Conservation (phyloP, 106 monocot genomes). For the Vanilla planifolia region DNA sequence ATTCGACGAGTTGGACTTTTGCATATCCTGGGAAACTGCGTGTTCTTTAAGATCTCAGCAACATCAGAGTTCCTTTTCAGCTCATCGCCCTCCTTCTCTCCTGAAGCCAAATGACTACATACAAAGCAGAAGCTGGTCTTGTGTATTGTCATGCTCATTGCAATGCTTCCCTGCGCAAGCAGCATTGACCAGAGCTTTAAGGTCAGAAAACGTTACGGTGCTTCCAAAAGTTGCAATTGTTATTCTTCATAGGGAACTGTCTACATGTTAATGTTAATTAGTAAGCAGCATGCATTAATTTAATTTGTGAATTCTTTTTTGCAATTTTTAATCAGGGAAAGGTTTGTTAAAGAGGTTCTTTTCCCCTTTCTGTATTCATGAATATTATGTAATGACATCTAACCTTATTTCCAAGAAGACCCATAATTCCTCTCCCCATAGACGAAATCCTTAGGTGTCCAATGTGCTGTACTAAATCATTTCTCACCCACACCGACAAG, state of each 20-base stretch:
- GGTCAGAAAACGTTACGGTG: too few relatives aligned
- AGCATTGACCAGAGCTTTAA: too few relatives aligned
- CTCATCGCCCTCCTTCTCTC: constrained; percentile 96
- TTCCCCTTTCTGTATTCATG: too few relatives aligned
- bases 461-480: constrained; percentile 65
- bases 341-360: too few relatives aligned
- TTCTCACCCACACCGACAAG: constrained; percentile 83
- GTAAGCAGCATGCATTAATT: too few relatives aligned
- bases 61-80: constrained; percentile 86
- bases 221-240: too few relatives aligned
- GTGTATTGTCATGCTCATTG: constrained; percentile 86
- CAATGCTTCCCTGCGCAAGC: constrained; percentile 73
- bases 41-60: constrained; percentile 78
- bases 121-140: constrained; percentile 82
- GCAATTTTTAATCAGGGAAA: too few relatives aligned
- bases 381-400: too few relatives aligned
- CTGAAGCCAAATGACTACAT: constrained; percentile 91
- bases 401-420: constrained; percentile 91
- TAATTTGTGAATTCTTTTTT: too few relatives aligned
- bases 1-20: constrained; percentile 44
- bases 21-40: constrained; percentile 76
- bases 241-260: too few relatives aligned
- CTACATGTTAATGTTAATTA: too few relatives aligned
- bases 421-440: constrained; percentile 90
- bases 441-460: constrained; percentile 72